Evolutionary conservation across 2,329 filamentous ascomycete species (phyloP).

Genomic region (Arthrocladium fulminans): DNA sequence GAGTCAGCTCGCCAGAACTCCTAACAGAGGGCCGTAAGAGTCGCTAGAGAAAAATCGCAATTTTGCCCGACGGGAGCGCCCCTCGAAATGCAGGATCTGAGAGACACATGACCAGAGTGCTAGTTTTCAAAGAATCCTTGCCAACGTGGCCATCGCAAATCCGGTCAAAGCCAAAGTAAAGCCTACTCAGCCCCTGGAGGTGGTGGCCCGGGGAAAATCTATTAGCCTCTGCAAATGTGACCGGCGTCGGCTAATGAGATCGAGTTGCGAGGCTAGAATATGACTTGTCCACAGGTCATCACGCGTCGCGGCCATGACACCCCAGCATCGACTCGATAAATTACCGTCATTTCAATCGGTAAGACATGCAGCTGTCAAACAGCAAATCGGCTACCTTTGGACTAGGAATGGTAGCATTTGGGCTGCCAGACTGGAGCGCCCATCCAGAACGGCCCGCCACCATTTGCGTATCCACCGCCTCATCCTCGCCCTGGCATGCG

Average conservation of each 20-base stretch:
- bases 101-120: constrained; percentile 1
- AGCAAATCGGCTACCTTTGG: not conserved
- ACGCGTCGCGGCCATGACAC: not conserved
- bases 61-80: not conserved
- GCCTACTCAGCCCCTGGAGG: not conserved
- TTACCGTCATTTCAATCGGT: not conserved
- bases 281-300: not conserved
- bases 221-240: not conserved
- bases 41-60: not conserved
- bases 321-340: not conserved
- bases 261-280: not conserved
- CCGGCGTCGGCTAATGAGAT: not conserved
- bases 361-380: not conserved
- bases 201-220: not conserved
- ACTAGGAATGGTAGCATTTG: not conserved
- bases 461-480: not conserved
- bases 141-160: not conserved
- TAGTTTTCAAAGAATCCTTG: not conserved
- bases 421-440: constrained; percentile 2
- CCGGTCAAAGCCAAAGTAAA: no score
- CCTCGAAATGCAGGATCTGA: not conserved
- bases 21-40: not conserved
- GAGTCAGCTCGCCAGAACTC: no score
- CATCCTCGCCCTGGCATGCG: constrained; percentile 7
- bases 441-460: not conserved